Base-by-base conservation (phyloP, 2,329 filamentous ascomycete genomes). In the Corniculantispora saksenae region DNA sequence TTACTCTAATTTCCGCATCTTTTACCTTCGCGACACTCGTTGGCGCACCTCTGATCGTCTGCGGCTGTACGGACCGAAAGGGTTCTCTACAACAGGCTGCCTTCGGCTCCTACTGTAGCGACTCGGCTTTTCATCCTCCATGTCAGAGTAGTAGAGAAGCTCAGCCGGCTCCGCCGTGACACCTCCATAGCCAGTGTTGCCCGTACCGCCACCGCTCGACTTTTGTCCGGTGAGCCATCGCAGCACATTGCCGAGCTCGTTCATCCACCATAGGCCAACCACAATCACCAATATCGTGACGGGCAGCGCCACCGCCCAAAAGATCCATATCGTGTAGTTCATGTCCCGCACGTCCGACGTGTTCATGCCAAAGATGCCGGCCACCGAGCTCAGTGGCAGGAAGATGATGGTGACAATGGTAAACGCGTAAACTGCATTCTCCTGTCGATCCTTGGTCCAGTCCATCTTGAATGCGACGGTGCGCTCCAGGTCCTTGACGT, bases 311-410 rank as follows among this genome's bases (percentile, higher is more conserved):
- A 79, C 76, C 2, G 75, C 77, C 83, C 83, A 86, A 72, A 83
- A 86, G 3, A 80, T 69, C 79, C 81, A 82, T 72, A 84, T 82
- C 3, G 74, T 74, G 10, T 73, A 71, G n/a, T 80, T 74, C 78
- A 83, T 82, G 67, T 84, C 78, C 29, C 82, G 78, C 5, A 85
- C 75, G 68, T 84, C 83, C 57, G 72, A 74, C 4, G 82, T 82
- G 70, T 85, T 84, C 81, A 85, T 85, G 62, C 83, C 83, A 67
- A 85, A 82, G 64, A 84, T 79, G 69, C 79, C 81, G 13, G 81
- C 79, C 3, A 84, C 76, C 32, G 80, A 74, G 58, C 77, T 78
- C 8, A 84, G 74, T 0, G 82, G 82, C 15, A 84, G 70, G 67
- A 84, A 84, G 53, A 84, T 70, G 65, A 82, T 78, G 6, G 82